Evolutionary conservation across 352 stramenopile genomes (phyloP).

Genomic region (Globisporangium echinulatum): DNA sequence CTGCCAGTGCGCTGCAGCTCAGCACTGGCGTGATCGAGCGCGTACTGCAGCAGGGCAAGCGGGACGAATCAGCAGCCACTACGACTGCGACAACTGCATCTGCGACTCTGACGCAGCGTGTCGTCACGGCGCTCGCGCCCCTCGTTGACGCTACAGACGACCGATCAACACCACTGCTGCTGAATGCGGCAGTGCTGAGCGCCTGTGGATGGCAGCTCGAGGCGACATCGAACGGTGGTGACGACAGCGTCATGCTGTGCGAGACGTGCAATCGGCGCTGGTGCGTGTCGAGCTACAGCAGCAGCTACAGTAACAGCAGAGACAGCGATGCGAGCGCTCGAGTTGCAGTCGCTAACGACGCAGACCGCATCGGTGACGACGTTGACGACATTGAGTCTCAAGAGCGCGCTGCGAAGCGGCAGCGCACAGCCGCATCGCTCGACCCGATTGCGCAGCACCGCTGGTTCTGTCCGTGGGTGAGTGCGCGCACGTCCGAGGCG

Average conservation of each 20-base stretch:
- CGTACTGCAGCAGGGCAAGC: neutral
- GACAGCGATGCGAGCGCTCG: neutral
- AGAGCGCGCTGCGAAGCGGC: constrained; percentile 24
- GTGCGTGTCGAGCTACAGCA: constrained; percentile 6
- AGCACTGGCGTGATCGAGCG: neutral
- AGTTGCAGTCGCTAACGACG: too few relatives aligned
- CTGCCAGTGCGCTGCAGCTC: neutral
- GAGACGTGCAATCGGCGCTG: constrained; percentile 42
- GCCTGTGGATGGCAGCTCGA: constrained; percentile 37
- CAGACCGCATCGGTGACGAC: too few relatives aligned
- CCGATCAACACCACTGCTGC: neutral
- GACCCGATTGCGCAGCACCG: constrained; percentile 33
- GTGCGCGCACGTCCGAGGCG: constrained; percentile 1
- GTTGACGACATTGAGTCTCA: too few relatives aligned
- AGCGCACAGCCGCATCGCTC: constrained; percentile 11
- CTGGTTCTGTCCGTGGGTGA: constrained; percentile 59
- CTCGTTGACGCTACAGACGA: neutral
- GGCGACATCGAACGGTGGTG: neutral
- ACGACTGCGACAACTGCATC: neutral
- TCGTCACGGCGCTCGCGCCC: constrained; percentile 5
- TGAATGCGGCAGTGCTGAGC: constrained; percentile 27
- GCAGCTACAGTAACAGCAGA: constrained; percentile 3
- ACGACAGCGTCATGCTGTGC: constrained; percentile 21
- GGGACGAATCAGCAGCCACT: too few relatives aligned
- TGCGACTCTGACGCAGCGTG: neutral